phyloP scores from a whole-genome alignment of 2,329 filamentous ascomycete species.

The Tolypocladium pustulatum region DNA sequence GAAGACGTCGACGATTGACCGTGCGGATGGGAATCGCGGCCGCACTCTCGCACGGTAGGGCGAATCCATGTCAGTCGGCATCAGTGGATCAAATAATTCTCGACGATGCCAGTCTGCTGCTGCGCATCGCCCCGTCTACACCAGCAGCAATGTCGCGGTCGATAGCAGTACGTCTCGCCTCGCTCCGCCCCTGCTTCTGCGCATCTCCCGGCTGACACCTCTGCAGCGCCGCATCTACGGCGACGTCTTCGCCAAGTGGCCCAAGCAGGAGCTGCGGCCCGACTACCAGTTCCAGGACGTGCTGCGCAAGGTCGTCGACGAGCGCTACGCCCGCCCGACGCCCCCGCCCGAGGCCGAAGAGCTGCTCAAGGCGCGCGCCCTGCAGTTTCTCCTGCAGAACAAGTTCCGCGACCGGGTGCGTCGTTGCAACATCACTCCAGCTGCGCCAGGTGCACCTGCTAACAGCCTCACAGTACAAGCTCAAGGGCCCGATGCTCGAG shows the following conservation, averaged over 20 bases:
- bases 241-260: constrained; percentile 43
- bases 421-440: neutral
- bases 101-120: neutral
- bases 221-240: constrained; percentile 24
- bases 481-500: constrained; percentile 38
- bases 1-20: neutral
- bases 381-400: constrained; percentile 49
- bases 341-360: constrained; percentile 34
- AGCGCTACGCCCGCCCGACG: constrained; percentile 21
- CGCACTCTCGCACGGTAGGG: neutral
- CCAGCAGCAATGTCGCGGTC: constrained; percentile 19
- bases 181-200: neutral
- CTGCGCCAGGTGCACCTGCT: neutral
- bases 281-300: constrained; percentile 51
- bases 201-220: neutral
- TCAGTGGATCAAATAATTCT: neutral
- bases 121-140: neutral
- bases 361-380: constrained; percentile 46
- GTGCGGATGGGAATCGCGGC: neutral
- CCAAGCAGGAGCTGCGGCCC: constrained; percentile 52
- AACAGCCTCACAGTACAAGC: constrained; percentile 19
- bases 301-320: constrained; percentile 27
- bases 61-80: neutral
- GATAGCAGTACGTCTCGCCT: constrained; percentile 16
- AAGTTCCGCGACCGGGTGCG: constrained; percentile 46